phyloP scores from a whole-genome alignment of 805 yeast genomes.

The Candida sonorensis region DNA sequence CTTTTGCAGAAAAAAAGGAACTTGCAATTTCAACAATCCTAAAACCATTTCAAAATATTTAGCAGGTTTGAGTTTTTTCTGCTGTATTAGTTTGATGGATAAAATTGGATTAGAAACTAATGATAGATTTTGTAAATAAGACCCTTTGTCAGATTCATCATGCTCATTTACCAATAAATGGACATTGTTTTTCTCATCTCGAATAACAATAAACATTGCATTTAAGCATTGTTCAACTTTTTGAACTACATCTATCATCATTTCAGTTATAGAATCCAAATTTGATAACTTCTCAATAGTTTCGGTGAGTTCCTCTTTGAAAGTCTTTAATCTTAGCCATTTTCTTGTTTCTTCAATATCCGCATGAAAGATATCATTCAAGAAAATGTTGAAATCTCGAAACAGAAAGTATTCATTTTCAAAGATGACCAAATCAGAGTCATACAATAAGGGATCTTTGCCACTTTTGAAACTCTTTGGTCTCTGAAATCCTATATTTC shows the following conservation, averaged over 20 bases:
- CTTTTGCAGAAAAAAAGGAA: slow-evolving; percentile 13
- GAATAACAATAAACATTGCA: slow-evolving; percentile 15
- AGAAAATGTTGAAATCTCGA: no score
- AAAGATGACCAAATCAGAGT: no score
- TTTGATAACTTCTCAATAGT: slow-evolving; percentile 16
- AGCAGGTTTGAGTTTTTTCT: slow-evolving; percentile 4
- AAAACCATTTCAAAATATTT: slow-evolving; percentile 13
- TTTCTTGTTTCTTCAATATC: slow-evolving; percentile 18
- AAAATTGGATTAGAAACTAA: slow-evolving; percentile 15
- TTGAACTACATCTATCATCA: slow-evolving; percentile 19
- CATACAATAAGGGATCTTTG: slow-evolving; percentile 4
- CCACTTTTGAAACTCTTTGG: slow-evolving; percentile 9
- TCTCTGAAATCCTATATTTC: slow-evolving; percentile 1
- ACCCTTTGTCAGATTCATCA: slow-evolving; percentile 4
- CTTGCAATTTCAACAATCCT: slow-evolving; percentile 7
- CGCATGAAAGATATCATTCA: no score
- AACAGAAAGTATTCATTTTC: no score
- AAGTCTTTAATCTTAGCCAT: slow-evolving; percentile 19
- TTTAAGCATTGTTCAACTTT: slow-evolving; percentile 19
- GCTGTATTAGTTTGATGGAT: slow-evolving; percentile 10
- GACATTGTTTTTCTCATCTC: slow-evolving; percentile 8
- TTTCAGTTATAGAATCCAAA: slow-evolving; percentile 10
- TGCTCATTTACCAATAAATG: slow-evolving; percentile 6
- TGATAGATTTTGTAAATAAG: slow-evolving; percentile 7
- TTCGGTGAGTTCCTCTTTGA: slow-evolving; percentile 19